Conservation (phyloP, 2,329 filamentous ascomycete genomes). For the Sclerotiophoma versabilis region DNA sequence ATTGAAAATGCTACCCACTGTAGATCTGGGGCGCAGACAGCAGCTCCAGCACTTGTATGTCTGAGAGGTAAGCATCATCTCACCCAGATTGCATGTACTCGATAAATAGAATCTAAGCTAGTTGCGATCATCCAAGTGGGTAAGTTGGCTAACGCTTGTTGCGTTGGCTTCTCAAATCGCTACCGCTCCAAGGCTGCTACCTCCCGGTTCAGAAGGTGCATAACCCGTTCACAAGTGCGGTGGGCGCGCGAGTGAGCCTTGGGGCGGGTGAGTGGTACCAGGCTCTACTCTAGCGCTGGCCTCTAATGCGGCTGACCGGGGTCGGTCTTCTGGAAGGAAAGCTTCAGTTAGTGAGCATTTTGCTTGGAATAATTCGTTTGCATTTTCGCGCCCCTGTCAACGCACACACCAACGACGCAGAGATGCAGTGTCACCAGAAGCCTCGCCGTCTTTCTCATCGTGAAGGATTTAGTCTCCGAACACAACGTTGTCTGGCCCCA, state of each 20-base stretch:
- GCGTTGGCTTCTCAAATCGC: constrained; percentile 34
- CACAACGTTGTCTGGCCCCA: constrained; percentile 7
- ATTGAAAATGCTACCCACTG: constrained; percentile 15
- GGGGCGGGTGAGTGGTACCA: constrained; percentile 39
- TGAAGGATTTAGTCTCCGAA: constrained; percentile 16
- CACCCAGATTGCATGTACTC: constrained; percentile 27
- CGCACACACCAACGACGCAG: constrained; percentile 7
- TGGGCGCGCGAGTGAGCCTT: constrained; percentile 46
- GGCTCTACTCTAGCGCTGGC: constrained; percentile 37
- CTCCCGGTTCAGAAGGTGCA: constrained; percentile 42
- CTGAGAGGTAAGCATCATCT: constrained; percentile 30
- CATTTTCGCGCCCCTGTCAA: constrained; percentile 11
- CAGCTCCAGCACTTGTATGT: constrained; percentile 32
- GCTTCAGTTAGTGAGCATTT: constrained; percentile 23
- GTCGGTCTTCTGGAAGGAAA: constrained; percentile 32
- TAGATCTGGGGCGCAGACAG: constrained; percentile 41
- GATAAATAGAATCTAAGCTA: constrained; percentile 27
- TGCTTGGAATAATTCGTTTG: constrained; percentile 13
- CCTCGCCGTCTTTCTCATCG: constrained; percentile 3
- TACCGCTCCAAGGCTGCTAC: constrained; percentile 31
- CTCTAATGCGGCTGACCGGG: constrained; percentile 34
- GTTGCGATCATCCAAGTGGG: constrained; percentile 27
- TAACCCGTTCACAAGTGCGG: constrained; percentile 46
- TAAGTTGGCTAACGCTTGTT: constrained; percentile 34
- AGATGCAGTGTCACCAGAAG: constrained; percentile 17